These are phyloP conservation scores for Yamadazyma akitaensis DNA, from an alignment of 805 yeast species.

Conservation along the genomic window DNA sequence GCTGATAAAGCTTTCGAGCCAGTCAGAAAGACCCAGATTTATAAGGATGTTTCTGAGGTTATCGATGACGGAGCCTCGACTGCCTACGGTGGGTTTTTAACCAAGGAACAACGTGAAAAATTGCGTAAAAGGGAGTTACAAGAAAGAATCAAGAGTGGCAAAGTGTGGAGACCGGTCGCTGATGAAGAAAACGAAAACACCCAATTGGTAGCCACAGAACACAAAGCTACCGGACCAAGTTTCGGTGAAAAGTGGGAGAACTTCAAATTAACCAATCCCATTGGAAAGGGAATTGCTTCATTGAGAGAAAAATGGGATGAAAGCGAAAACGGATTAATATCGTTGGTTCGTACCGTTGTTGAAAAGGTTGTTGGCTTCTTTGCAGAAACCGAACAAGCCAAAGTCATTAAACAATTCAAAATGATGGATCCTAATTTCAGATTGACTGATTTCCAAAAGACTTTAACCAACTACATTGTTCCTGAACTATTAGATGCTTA, in stretches of 20 bases:
- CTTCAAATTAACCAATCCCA: constrained; percentile 60
- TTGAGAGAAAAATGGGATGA: constrained; percentile 82
- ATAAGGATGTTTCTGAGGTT: constrained; percentile 82
- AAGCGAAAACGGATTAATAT: constrained; percentile 86
- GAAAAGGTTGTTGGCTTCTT: constrained; percentile 84
- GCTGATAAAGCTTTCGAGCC: constrained; percentile 93
- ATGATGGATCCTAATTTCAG: constrained; percentile 88
- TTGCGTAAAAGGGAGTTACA: constrained; percentile 57
- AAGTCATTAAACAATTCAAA: constrained; percentile 81
- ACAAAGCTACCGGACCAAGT: constrained; percentile 68
- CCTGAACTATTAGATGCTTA: constrained; percentile 97
- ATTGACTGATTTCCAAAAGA: constrained; percentile 71
- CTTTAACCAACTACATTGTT: constrained; percentile 84
- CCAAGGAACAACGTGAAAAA: constrained; percentile 72
- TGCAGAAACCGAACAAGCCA: constrained; percentile 94
- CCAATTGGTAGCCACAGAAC: constrained; percentile 76
- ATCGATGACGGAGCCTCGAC: constrained; percentile 89
- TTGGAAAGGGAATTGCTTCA: constrained; percentile 63
- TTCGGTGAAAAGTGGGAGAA: constrained; percentile 63
- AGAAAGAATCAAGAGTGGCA: constrained; percentile 56
- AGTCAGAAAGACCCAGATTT: constrained; percentile 83
- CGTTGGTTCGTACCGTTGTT: constrained; percentile 72
- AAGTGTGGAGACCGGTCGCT: constrained; percentile 50
- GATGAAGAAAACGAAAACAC: constrained; percentile 67
- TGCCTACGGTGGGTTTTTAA: constrained; percentile 88